Conservation (phyloP, 768 basidiomycete species). For the Calvatia gigantea region DNA sequence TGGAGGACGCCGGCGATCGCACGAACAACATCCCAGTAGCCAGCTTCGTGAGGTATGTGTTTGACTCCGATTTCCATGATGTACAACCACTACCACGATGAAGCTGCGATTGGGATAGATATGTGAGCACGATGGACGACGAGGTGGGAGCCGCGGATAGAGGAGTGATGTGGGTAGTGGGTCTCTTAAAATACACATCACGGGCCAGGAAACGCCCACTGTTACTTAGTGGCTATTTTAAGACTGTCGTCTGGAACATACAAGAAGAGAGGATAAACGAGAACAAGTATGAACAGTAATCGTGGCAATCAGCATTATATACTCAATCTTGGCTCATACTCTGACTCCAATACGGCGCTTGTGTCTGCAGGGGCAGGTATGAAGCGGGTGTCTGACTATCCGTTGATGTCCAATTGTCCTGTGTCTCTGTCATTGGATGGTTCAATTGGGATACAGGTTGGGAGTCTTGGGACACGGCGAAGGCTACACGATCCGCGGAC, state of each 20-base stretch:
- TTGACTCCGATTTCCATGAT: conserved; percentile 37
- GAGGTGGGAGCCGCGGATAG: neutral
- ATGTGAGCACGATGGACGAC: conserved; percentile 7
- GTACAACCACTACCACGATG: conserved; percentile 5
- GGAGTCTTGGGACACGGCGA: neutral
- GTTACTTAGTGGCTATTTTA: too few relatives aligned
- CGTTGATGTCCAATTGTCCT: neutral
- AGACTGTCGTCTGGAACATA: neutral
- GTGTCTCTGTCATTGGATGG: neutral
- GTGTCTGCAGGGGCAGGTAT: conserved; percentile 43
- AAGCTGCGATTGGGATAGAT: conserved; percentile 4
- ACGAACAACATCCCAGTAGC: conserved; percentile 54
- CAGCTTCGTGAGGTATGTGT: conserved; percentile 37
- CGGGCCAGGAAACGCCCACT: too few relatives aligned
- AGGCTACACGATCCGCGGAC: neutral
- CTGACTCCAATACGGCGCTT: conserved; percentile 54
- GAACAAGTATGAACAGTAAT: neutral
- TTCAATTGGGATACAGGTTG: neutral
- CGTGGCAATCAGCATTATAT: neutral
- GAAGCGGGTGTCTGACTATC: conserved; percentile 3
- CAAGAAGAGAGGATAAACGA: neutral
- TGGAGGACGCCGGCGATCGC: conserved; percentile 57
- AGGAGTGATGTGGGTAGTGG: neutral
- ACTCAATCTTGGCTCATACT: conserved; percentile 26
- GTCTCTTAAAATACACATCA: neutral